phyloP scores from a whole-genome alignment of 2,329 filamentous ascomycete species.

The Talaromyces sp. region DNA sequence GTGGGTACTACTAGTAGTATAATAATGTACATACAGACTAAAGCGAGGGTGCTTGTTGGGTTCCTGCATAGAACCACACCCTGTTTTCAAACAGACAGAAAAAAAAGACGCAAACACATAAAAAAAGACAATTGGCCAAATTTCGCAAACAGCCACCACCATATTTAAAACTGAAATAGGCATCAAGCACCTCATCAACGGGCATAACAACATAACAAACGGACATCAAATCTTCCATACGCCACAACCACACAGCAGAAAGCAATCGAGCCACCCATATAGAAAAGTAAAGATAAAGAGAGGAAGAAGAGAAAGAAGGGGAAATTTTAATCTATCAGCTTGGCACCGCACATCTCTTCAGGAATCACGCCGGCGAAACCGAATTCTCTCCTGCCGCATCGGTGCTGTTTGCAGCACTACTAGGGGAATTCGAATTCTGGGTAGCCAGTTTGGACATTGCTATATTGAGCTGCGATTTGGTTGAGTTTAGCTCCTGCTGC shows the following conservation, averaged over 20 bases:
- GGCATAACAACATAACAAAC: background rate
- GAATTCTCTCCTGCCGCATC: background rate
- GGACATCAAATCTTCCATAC: background rate
- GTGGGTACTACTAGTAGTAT: too few relatives aligned
- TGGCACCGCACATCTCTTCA: background rate
- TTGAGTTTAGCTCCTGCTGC: slow-evolving; percentile 65
- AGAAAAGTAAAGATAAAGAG: background rate
- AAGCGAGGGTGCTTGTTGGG: too few relatives aligned
- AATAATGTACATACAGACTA: too few relatives aligned
- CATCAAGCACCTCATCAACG: background rate
- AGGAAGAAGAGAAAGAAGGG: background rate
- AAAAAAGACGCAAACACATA: background rate
- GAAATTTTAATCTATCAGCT: background rate
- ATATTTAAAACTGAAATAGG: background rate
- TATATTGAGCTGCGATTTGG: slow-evolving; percentile 58
- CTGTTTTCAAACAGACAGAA: background rate
- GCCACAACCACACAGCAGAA: background rate
- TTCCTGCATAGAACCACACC: background rate
- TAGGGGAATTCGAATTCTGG: slow-evolving; percentile 1
- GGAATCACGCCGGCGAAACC: background rate
- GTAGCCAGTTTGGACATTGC: slow-evolving; percentile 57
- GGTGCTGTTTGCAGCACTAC: background rate
- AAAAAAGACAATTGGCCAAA: background rate
- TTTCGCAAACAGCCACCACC: background rate
- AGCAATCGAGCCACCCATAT: background rate